These are phyloP conservation scores for Claviceps purpurea DNA, from an alignment of 2,329 filamentous ascomycete species.

Conservation along the genomic window DNA sequence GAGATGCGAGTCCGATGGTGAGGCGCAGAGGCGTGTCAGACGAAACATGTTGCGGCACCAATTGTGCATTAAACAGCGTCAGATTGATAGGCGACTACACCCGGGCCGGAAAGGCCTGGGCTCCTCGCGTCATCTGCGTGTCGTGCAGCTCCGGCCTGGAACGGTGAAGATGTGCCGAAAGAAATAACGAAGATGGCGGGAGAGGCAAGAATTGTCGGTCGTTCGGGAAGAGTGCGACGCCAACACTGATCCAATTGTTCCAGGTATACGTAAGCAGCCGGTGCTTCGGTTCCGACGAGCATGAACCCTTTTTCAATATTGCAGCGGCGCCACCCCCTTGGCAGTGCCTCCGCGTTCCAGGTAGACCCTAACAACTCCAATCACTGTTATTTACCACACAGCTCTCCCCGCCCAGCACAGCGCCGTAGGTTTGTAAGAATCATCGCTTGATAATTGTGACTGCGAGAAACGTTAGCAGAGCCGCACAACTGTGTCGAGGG, in stretches of 20 bases:
- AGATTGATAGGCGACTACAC: too few relatives aligned
- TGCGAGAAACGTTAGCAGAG: constrained; percentile 11
- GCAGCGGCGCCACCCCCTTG: not conserved
- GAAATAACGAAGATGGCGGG: too few relatives aligned
- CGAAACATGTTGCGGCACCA: too few relatives aligned
- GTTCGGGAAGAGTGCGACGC: not conserved
- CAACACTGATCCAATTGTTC: not conserved
- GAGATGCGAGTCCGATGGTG: too few relatives aligned
- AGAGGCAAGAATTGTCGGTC: too few relatives aligned
- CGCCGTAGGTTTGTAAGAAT: constrained; percentile 10
- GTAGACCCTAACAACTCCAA: constrained; percentile 1
- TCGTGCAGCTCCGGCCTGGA: too few relatives aligned
- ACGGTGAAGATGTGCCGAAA: too few relatives aligned
- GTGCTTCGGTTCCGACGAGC: not conserved
- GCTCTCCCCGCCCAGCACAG: not conserved
- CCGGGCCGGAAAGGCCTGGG: too few relatives aligned
- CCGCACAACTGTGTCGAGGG: not conserved
- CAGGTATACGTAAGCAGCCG: not conserved
- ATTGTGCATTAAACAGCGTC: too few relatives aligned
- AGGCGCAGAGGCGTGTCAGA: too few relatives aligned
- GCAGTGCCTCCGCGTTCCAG: not conserved
- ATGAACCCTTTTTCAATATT: not conserved
- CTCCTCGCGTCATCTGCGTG: too few relatives aligned
- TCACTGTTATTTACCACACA: constrained; percentile 1
- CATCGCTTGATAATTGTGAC: constrained; percentile 55